These are phyloP conservation scores for Rutstroemia sydowiana DNA, from an alignment of 2,329 filamentous ascomycete species.

Conservation along the genomic window DNA sequence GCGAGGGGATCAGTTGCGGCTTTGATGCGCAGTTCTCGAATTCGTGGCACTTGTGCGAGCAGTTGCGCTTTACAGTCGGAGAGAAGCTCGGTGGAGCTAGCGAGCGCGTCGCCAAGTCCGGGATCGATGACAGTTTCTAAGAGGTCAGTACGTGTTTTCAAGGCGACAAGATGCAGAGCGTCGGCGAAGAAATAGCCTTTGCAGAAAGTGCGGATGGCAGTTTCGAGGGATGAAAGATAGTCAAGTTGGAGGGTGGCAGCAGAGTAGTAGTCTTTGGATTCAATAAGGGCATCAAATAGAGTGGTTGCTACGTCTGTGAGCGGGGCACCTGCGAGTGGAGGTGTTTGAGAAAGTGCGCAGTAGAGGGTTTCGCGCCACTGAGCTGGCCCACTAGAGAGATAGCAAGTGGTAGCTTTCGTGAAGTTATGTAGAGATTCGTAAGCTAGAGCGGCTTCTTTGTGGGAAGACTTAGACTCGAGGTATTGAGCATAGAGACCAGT, in stretches of 20 bases:
- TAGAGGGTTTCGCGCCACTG: slow-evolving; percentile 90
- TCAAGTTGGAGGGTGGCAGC: slow-evolving; percentile 77
- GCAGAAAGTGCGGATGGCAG: slow-evolving; percentile 71
- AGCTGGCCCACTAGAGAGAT: slow-evolving; percentile 65
- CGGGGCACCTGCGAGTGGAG: slow-evolving; percentile 50
- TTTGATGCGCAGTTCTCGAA: slow-evolving; percentile 72
- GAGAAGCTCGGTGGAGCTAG: slow-evolving; percentile 79
- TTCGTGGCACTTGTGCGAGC: slow-evolving; percentile 74
- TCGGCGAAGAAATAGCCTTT: slow-evolving; percentile 82
- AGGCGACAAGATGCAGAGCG: slow-evolving; percentile 68
- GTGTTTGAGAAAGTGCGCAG: slow-evolving; percentile 59
- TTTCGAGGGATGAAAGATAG: slow-evolving; percentile 65
- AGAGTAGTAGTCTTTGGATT: slow-evolving; percentile 74
- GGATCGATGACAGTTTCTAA: slow-evolving; percentile 63
- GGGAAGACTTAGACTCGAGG: slow-evolving; percentile 66
- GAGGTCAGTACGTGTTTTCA: slow-evolving; percentile 53
- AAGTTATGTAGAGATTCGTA: slow-evolving; percentile 82
- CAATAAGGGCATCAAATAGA: slow-evolving; percentile 71
- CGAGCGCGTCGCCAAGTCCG: slow-evolving; percentile 73
- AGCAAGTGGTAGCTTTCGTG: slow-evolving; percentile 68
- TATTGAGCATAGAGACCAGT: slow-evolving; percentile 73
- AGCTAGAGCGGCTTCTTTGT: slow-evolving; percentile 80
- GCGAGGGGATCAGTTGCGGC: slow-evolving; percentile 79
- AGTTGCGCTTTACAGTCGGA: slow-evolving; percentile 89
- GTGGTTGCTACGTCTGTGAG: slow-evolving; percentile 61